Percentiles rank a stretch among this genome's conserved stretches.
Conservation (phyloP, 75 land plant species). For the Selaginella tamariscina region DNA sequence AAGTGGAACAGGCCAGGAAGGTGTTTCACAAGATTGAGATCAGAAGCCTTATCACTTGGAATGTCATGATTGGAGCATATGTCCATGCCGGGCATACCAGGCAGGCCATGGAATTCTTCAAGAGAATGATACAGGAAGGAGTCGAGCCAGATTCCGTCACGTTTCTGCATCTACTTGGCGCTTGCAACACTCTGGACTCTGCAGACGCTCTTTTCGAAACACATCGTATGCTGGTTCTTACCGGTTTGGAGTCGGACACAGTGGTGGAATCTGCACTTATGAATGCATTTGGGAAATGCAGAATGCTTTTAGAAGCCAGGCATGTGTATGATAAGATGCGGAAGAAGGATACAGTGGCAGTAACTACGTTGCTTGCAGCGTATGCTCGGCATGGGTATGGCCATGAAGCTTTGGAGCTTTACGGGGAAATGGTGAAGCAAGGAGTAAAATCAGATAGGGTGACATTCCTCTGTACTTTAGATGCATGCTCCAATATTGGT, state of each 20-base stretch:
- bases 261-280: neutral
- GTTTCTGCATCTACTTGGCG: neutral
- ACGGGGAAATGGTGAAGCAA: conserved; percentile 23
- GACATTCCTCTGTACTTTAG: conserved; percentile 26
- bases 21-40: neutral
- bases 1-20: neutral
- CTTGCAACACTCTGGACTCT: neutral
- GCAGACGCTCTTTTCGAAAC: neutral
- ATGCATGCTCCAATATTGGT: conserved; percentile 24
- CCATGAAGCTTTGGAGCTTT: conserved; percentile 21
- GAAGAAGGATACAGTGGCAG: neutral
- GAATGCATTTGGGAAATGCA: neutral
- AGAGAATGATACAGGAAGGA: neutral
- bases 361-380: conserved; percentile 12
- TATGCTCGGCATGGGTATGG: conserved; percentile 13
- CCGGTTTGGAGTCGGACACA: neutral
- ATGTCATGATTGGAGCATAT: neutral
- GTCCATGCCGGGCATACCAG: neutral
- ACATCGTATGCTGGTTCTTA: neutral
- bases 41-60: neutral
- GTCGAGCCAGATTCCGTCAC: neutral
- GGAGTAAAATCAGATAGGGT: conserved; percentile 31
- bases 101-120: neutral
- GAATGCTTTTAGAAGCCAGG: neutral
- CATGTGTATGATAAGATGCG: neutral